Evolutionary conservation across 306 rosid species (phyloP).

Genomic region (Ochetophila trinervis): DNA sequence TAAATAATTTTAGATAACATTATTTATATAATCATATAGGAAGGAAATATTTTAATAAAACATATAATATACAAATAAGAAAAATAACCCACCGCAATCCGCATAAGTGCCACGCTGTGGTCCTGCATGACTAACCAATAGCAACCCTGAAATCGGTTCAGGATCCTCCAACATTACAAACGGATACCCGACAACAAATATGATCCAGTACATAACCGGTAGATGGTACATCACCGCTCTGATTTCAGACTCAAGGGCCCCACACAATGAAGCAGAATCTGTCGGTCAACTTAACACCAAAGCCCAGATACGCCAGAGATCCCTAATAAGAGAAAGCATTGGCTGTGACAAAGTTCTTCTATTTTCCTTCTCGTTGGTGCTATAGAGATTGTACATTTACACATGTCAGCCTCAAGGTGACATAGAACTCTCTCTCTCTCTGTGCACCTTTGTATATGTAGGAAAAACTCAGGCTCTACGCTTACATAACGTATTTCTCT

Average conservation of each 20-base stretch:
- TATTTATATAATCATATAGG: too few species aligned
- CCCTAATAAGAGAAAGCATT: neutral
- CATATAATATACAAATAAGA: too few species aligned
- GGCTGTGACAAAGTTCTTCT: neutral
- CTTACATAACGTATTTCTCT: neutral
- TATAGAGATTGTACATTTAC: neutral
- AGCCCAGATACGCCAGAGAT: neutral
- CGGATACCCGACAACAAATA: too few species aligned
- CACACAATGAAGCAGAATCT: neutral
- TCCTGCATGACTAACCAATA: too few species aligned
- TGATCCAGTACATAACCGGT: too few species aligned
- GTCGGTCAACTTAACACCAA: neutral
- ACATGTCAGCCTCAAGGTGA: neutral
- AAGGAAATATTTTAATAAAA: too few species aligned
- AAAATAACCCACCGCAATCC: too few species aligned
- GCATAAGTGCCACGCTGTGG: too few species aligned
- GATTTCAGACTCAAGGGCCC: neutral
- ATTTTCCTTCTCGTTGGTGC: neutral
- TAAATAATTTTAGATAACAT: too few species aligned
- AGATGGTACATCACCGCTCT: neutral
- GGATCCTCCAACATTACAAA: too few species aligned
- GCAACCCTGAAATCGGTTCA: too few species aligned
- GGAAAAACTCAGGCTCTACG: neutral
- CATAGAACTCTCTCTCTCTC: neutral
- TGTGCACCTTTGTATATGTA: neutral